These are phyloP conservation scores for Larix sibirica DNA, from an alignment of 83 land plant genomes.

Conservation along the genomic window DNA sequence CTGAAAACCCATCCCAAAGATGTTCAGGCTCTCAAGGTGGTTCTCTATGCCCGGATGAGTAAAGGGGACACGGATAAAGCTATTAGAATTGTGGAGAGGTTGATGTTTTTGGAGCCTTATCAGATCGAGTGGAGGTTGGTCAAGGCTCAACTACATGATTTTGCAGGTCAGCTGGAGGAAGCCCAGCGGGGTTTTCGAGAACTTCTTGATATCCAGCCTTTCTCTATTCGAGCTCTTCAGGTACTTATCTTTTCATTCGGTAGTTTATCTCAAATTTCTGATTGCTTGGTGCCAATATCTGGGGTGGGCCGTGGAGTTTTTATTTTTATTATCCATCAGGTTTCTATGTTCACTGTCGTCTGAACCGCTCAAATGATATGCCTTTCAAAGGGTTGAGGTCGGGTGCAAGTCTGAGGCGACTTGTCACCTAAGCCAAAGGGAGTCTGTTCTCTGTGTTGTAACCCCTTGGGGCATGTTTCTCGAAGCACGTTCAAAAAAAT, in stretches of 20 bases:
- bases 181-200: conserved; percentile 56
- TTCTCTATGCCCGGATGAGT: conserved; percentile 44
- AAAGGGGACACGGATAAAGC: conserved; percentile 49
- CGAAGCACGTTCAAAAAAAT: no score
- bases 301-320: no score
- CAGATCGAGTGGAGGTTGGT: conserved; percentile 72
- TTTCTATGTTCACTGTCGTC: no score
- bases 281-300: no score
- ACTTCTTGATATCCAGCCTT: conserved; percentile 46
- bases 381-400: no score
- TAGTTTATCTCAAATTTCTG: no score
- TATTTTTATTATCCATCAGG: no score
- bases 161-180: conserved; percentile 39
- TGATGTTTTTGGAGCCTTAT: conserved; percentile 50
- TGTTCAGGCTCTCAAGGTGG: conserved; percentile 47
- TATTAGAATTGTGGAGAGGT: conserved; percentile 46
- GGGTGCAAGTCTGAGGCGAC: no score
- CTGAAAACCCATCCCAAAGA: conserved; percentile 25
- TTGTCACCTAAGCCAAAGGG: no score
- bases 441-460: no score
- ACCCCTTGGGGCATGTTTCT: no score
- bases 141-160: conserved; percentile 56
- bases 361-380: no score
- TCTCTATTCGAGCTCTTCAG: conserved; percentile 59
- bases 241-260: conserved; percentile 17